These are phyloP conservation scores for Dactylonectria estremocensis DNA, from an alignment of 2,329 filamentous ascomycete species.

Conservation along the genomic window DNA sequence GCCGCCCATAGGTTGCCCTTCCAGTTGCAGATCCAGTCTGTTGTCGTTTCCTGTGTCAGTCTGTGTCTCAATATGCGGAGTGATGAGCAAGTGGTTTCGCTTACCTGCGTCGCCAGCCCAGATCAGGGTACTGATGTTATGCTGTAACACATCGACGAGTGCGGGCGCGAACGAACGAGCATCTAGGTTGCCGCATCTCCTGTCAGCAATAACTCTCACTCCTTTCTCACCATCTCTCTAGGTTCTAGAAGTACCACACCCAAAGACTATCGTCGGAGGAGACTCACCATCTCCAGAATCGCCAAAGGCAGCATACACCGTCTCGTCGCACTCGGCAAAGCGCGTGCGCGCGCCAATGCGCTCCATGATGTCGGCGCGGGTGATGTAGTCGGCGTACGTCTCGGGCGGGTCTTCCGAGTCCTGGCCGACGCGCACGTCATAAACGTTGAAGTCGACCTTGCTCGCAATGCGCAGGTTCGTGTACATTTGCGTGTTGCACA, in stretches of 20 bases:
- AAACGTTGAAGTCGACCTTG: constrained; percentile 59
- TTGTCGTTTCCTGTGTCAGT: constrained; percentile 12
- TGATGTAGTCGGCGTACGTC: constrained; percentile 45
- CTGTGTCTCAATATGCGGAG: not conserved
- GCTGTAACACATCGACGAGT: constrained; percentile 62
- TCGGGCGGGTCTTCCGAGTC: constrained; percentile 43
- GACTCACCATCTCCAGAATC: constrained; percentile 44
- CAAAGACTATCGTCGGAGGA: not conserved
- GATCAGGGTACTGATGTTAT: constrained; percentile 64
- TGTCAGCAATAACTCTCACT: constrained; percentile 22
- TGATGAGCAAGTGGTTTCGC: constrained; percentile 12
- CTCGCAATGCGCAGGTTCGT: constrained; percentile 42
- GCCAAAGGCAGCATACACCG: constrained; percentile 43
- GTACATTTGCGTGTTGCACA: constrained; percentile 49
- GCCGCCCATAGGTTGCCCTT: constrained; percentile 64
- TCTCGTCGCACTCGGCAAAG: constrained; percentile 45
- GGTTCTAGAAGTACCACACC: not conserved
- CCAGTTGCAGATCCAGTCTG: constrained; percentile 74
- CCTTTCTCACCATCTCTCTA: not conserved
- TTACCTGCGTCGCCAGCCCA: constrained; percentile 69
- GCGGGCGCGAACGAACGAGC: constrained; percentile 61
- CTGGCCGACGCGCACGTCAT: constrained; percentile 60
- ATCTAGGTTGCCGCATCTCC: constrained; percentile 43
- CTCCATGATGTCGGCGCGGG: constrained; percentile 42
- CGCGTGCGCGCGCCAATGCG: constrained; percentile 45